Percentiles rank a stretch among this genome's conserved stretches.
phyloP scores from a whole-genome alignment of 805 yeast genomes.

The Kodamaea fukazawae region DNA sequence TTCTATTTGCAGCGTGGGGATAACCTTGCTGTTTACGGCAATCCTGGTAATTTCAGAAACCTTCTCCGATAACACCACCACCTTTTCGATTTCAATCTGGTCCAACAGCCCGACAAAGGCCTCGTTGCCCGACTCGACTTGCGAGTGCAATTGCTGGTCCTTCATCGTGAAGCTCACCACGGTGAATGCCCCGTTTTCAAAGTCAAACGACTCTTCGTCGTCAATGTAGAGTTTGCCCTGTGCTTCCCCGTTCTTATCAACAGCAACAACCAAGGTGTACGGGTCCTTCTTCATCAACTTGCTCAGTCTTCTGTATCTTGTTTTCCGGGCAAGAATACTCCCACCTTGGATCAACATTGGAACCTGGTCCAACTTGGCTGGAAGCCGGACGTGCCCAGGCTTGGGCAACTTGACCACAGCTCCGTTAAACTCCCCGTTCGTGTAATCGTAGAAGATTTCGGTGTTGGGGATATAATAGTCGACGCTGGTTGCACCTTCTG shows the following conservation, averaged over 20 bases:
- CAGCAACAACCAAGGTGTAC: slow-evolving; percentile 66
- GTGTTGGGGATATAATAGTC: slow-evolving; percentile 53
- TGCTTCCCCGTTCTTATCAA: slow-evolving; percentile 49
- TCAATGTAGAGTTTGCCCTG: slow-evolving; percentile 67
- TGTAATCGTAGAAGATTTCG: slow-evolving; percentile 56
- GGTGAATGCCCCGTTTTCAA: slow-evolving; percentile 49
- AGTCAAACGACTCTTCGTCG: slow-evolving; percentile 75
- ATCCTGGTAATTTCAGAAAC: background rate
- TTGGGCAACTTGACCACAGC: slow-evolving; percentile 21
- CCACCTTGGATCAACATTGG: slow-evolving; percentile 85
- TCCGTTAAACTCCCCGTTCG: slow-evolving; percentile 26
- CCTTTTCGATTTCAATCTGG: slow-evolving; percentile 50
- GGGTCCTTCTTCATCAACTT: slow-evolving; percentile 77
- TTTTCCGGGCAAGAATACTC: slow-evolving; percentile 61
- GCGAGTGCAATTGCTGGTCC: slow-evolving; percentile 8
- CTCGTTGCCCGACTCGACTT: slow-evolving; percentile 5
- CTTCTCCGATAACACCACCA: slow-evolving; percentile 43
- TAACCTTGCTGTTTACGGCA: too few relatives aligned
- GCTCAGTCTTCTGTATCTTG: slow-evolving; percentile 77
- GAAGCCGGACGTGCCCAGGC: slow-evolving; percentile 37
- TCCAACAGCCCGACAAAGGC: slow-evolving; percentile 20
- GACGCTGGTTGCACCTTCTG: slow-evolving; percentile 43
- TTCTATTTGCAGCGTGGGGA: slow-evolving; percentile 7
- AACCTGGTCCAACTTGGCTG: slow-evolving; percentile 53
- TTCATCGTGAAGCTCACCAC: slow-evolving; percentile 35